Conservation (phyloP, 768 basidiomycete species). For the Boletus subcaerulescens region DNA sequence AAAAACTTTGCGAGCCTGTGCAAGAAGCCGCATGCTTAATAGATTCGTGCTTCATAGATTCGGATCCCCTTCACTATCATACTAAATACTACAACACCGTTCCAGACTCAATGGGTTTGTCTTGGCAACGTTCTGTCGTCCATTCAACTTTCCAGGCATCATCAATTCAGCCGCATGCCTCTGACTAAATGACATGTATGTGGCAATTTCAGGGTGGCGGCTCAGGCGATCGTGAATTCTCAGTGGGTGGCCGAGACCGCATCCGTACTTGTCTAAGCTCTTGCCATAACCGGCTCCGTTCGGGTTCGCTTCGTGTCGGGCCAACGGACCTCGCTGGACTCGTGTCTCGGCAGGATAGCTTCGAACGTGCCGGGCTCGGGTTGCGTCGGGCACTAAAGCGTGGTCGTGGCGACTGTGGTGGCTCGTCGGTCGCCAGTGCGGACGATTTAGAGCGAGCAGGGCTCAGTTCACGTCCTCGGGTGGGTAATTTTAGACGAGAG, state of each 20-base stretch:
- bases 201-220: constrained; percentile 34
- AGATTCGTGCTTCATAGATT: constrained; percentile 9
- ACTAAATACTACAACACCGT: constrained; percentile 15
- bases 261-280: constrained; percentile 52
- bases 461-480: constrained; percentile 30
- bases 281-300: constrained; percentile 50
- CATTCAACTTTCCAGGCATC: constrained; percentile 4
- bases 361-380: constrained; percentile 39
- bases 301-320: constrained; percentile 35
- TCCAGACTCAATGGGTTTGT: not conserved
- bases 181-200: constrained; percentile 10
- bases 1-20: constrained; percentile 14
- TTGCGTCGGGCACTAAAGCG: constrained; percentile 37
- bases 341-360: constrained; percentile 24
- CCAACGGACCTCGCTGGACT: constrained; percentile 28
- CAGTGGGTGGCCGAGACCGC: constrained; percentile 45
- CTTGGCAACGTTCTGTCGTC: constrained; percentile 10
- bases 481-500: constrained; percentile 25
- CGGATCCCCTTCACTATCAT: constrained; percentile 4
- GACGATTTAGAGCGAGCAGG: constrained; percentile 32
- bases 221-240: constrained; percentile 38
- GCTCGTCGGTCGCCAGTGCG: constrained; percentile 19
- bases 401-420: constrained; percentile 30
- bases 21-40: constrained; percentile 11
- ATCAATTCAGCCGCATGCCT: constrained; percentile 12